Evolutionary conservation across 371 early-diverging fungal species (phyloP).

Genomic region (Funneliformis caledonium): DNA sequence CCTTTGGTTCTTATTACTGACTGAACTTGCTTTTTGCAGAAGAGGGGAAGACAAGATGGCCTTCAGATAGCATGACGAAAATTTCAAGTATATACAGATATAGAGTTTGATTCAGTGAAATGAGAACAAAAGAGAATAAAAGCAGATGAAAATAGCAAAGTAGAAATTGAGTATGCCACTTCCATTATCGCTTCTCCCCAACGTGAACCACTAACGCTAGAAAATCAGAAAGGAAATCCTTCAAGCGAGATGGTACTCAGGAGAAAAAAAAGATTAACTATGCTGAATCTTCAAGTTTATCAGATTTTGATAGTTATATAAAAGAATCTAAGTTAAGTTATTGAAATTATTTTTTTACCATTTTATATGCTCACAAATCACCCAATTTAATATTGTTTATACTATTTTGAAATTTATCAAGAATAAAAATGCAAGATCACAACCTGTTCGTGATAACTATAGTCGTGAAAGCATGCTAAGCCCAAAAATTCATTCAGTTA

Average conservation of each 20-base stretch:
- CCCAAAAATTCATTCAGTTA: conserved; percentile 5
- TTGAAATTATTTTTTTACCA: conserved; percentile 2
- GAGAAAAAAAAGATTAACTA: conserved; percentile 27
- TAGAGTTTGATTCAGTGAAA: conserved; percentile 35
- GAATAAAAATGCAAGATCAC: conserved; percentile 9
- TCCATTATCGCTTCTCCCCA: too few relatives aligned
- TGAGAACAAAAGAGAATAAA: conserved; percentile 22
- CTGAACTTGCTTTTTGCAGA: conserved; percentile 19
- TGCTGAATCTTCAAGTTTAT: conserved; percentile 16
- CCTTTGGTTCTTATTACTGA: too few relatives aligned
- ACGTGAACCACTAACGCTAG: conserved; percentile 12
- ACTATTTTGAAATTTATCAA: conserved; percentile 15
- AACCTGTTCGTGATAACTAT: not conserved
- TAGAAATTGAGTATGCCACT: too few relatives aligned
- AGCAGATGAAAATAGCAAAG: not conserved
- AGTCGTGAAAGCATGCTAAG: conserved; percentile 4
- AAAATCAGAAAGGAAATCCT: conserved; percentile 37
- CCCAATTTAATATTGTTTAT: not conserved
- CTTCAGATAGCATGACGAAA: conserved; percentile 32
- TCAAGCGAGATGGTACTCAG: conserved; percentile 22
- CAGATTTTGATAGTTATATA: conserved; percentile 30
- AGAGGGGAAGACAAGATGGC: not conserved
- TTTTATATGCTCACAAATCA: not conserved
- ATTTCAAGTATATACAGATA: conserved; percentile 30
- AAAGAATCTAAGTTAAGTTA: conserved; percentile 9